A percentile compares a stretch with the other conserved stretches of the same genome.
Conservation (phyloP, 2,329 filamentous ascomycete species). For the Tolypocladium capitatum region DNA sequence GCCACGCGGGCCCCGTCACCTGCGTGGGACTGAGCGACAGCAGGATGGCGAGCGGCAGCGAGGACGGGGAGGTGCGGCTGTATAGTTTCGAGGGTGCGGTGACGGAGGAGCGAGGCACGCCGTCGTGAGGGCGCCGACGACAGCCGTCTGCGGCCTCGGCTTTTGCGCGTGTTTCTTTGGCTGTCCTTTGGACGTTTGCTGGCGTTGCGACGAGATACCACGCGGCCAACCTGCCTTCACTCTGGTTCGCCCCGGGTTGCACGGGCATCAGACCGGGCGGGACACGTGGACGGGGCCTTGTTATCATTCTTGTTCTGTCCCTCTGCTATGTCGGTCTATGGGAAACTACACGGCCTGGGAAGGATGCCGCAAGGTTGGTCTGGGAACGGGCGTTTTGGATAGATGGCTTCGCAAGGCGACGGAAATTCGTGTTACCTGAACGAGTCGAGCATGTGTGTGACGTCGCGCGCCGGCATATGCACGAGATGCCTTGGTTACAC, state of each 20-base stretch:
- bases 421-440: not conserved
- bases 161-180: too few species aligned
- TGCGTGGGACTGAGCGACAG: conserved; percentile 86
- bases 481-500: too few species aligned
- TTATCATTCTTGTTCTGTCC: too few species aligned
- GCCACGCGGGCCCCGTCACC: conserved; percentile 81
- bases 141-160: too few species aligned
- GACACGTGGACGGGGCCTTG: too few species aligned
- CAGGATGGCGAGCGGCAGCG: conserved; percentile 79
- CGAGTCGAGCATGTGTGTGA: not conserved
- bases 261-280: too few species aligned
- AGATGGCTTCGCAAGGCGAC: not conserved
- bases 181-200: not conserved
- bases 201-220: conserved; percentile 1
- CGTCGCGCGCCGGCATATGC: too few species aligned
- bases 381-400: too few species aligned
- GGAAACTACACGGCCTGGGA: too few species aligned
- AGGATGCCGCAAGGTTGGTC: too few species aligned
- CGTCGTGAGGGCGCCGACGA: conserved; percentile 21
- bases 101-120: conserved; percentile 36
- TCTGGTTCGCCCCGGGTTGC: not conserved
- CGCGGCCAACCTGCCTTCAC: not conserved
- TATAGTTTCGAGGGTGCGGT: conserved; percentile 56
- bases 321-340: not conserved
- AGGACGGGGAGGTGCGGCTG: conserved; percentile 82